phyloP scores from a whole-genome alignment of 2,329 filamentous ascomycete species.

The Madurella fahalii region DNA sequence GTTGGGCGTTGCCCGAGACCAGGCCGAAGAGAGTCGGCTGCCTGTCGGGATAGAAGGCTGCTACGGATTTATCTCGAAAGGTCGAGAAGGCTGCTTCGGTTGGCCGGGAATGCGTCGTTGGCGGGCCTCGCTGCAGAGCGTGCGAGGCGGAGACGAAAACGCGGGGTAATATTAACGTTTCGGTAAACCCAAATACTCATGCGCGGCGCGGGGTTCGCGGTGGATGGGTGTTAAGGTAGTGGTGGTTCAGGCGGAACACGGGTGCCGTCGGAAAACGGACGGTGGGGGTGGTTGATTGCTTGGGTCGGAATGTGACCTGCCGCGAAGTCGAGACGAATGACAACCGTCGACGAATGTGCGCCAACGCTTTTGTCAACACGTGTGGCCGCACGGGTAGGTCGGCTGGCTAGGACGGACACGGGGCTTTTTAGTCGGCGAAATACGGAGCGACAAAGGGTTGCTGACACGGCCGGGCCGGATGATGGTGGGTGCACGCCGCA shows the following conservation, averaged over 20 bases:
- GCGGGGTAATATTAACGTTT: slow-evolving; percentile 12
- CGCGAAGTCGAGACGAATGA: neutral
- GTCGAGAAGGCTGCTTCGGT: neutral
- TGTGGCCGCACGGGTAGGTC: neutral
- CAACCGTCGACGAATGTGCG: too few relatives aligned
- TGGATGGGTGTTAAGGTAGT: too few relatives aligned
- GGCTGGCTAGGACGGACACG: neutral
- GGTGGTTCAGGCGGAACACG: neutral
- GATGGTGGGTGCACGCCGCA: neutral
- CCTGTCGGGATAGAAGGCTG: neutral
- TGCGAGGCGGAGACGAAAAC: slow-evolving; percentile 2
- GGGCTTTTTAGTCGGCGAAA: neutral
- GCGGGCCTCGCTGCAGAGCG: neutral
- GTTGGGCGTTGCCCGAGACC: neutral
- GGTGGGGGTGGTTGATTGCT: neutral
- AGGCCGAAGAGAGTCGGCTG: neutral
- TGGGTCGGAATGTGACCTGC: neutral
- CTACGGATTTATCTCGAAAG: neutral
- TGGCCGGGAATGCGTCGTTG: neutral
- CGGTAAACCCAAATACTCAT: slow-evolving; percentile 5
- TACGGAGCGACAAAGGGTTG: neutral
- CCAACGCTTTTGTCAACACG: too few relatives aligned
- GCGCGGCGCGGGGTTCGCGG: slow-evolving; percentile 5
- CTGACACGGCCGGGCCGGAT: neutral
- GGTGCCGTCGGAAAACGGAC: neutral